Evolutionary conservation across 2,329 filamentous ascomycete species (phyloP), one percentile per base, ranked within the genome.

Genomic region (Arthroderma uncinatum): DNA sequence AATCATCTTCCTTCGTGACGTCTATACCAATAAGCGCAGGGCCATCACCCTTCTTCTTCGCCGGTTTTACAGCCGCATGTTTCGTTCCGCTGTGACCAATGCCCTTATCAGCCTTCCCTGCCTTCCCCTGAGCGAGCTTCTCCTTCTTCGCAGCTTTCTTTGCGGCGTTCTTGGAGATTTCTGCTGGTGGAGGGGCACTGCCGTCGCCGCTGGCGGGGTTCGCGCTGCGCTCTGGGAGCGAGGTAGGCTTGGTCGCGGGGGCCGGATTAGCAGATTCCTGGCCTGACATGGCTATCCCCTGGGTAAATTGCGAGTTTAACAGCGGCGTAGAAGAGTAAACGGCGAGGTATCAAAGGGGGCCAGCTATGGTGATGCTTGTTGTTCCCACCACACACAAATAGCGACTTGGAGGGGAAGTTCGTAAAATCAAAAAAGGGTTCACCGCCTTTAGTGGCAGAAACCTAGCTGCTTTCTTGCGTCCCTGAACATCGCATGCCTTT

Each of bases 11-110:
- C 75, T 96, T 97, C 62, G 81, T 80, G 60, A 87, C 83, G 62
- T 91, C 93, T 67, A 96, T 95, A 62, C 91, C 91, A 66, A 93
- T 94, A 63, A 94, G 70, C 55, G 80, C 81, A 55, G 80, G 78
- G 52, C 80, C 81, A 44, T 83, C 81, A 50, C 77, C 78, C 73
- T 80, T 80, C 69, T 81, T 79, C 65, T 73, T 74, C 5, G 68
- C 60, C n/a, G 69, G 59, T 61, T 77, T 76, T n/a, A 65, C 61
- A 19, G 70, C 60, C 48, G 70, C 66, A 59, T 73, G 70, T 63
- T 76, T 78, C n/a, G 71, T 66, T 61, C 75, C 75, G 19, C 68
- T 57, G 64, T 77, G 76, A 53, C 70, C 71, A 60, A 68, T 66
- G 39, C 72, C 67, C 63, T 74, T 71, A 39, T 69, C 70, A 4